Evolutionary conservation across 1,139 yeast species (phyloP).

Genomic region (Zygosaccharomyces sapae): DNA sequence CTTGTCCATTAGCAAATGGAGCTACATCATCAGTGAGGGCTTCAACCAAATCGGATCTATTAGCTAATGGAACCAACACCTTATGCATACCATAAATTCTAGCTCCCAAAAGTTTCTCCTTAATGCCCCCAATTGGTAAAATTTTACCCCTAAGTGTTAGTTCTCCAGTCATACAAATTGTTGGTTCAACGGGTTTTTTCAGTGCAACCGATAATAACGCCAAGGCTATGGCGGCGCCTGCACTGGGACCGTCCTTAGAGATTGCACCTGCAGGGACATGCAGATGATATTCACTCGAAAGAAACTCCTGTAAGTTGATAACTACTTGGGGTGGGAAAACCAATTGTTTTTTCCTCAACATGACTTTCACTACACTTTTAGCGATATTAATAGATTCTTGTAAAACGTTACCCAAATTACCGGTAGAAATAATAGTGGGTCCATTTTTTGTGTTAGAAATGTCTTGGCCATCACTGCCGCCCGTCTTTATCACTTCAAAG

Average conservation of each 20-base stretch:
- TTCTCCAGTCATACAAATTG: constrained; percentile 92
- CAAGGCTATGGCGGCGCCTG: constrained; percentile 86
- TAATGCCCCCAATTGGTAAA: constrained; percentile 84
- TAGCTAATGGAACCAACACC: constrained; percentile 65
- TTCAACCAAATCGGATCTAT: constrained; percentile 67
- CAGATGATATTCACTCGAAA: constrained; percentile 60
- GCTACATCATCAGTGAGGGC: constrained; percentile 30
- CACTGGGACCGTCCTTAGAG: constrained; percentile 90
- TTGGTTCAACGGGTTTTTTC: constrained; percentile 60
- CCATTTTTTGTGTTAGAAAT: constrained; percentile 16
- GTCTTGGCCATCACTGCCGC: constrained; percentile 10
- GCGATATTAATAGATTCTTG: constrained; percentile 83
- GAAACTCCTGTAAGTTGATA: constrained; percentile 34
- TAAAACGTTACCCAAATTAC: constrained; percentile 77
- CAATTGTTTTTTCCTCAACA: constrained; percentile 38
- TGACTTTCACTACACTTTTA: constrained; percentile 64
- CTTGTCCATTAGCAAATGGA: constrained; percentile 9
- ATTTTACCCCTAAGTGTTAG: constrained; percentile 82
- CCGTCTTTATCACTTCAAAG: constrained; percentile 67
- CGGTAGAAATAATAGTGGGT: constrained; percentile 60
- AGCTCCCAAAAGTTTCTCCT: constrained; percentile 82
- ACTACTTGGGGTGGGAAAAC: not conserved
- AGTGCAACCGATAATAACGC: constrained; percentile 70
- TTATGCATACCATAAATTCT: constrained; percentile 63
- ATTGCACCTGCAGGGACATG: constrained; percentile 91